Conservation (phyloP, 1,139 yeast genomes). For the Suhomyces bokatorum region DNA sequence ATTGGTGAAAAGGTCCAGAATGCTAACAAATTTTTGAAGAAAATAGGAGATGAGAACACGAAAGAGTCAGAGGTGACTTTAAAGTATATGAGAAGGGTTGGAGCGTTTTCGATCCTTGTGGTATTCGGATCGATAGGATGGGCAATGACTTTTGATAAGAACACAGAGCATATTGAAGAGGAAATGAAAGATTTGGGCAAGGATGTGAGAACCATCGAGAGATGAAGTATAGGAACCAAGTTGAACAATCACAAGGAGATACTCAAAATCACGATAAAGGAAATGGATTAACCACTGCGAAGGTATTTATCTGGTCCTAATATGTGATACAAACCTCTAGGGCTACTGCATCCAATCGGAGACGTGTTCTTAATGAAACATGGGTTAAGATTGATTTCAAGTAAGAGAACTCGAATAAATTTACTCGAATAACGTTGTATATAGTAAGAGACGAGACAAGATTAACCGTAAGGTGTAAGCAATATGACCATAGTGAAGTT, state of each 20-base stretch:
- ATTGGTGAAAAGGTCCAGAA: slow-evolving; percentile 17
- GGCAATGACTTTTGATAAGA: slow-evolving; percentile 28
- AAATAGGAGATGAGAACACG: slow-evolving; percentile 39
- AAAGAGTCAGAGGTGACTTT: slow-evolving; percentile 33
- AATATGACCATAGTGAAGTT: neutral
- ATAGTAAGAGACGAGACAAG: slow-evolving; percentile 4
- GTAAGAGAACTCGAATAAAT: no score
- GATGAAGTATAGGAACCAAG: slow-evolving; percentile 1
- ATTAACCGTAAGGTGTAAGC: neutral
- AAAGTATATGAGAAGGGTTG: slow-evolving; percentile 32
- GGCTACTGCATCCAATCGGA: no score
- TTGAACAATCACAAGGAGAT: neutral
- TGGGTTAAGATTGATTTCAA: no score
- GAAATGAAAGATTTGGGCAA: slow-evolving; percentile 16
- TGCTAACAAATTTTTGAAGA: slow-evolving; percentile 25
- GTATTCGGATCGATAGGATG: slow-evolving; percentile 38
- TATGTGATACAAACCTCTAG: no score
- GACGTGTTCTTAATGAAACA: no score
- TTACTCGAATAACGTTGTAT: slow-evolving; percentile 1
- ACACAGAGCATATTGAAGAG: slow-evolving; percentile 13
- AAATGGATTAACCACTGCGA: no score
- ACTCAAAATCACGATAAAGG: no score
- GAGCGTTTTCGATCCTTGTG: slow-evolving; percentile 35
- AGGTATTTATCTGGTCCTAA: no score
- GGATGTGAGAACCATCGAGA: slow-evolving; percentile 11